phyloP scores from a whole-genome alignment of 2,329 filamentous ascomycete species.

The Erysiphe pulchra region DNA sequence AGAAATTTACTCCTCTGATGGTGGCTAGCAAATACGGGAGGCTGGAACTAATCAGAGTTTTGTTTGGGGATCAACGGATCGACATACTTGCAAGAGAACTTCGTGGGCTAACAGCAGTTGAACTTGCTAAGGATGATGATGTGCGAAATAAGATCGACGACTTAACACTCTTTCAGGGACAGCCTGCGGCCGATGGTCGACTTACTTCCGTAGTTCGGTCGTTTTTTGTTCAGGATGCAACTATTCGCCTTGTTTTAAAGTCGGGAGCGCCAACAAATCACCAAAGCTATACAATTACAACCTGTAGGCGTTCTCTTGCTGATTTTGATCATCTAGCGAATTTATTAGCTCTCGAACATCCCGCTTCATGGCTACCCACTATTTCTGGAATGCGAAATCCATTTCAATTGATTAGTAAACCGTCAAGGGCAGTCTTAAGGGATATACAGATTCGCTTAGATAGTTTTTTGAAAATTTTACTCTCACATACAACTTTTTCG shows the following conservation, averaged over 20 bases:
- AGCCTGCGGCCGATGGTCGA: conserved; percentile 45
- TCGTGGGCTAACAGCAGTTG: conserved; percentile 75
- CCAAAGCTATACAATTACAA: conserved; percentile 78
- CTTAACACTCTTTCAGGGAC: conserved; percentile 56
- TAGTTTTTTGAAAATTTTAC: conserved; percentile 63
- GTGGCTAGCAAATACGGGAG: conserved; percentile 95
- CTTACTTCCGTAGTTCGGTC: conserved; percentile 84
- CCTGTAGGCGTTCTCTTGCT: conserved; percentile 59
- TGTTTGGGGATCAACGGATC: conserved; percentile 72
- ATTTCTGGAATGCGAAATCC: conserved; percentile 58
- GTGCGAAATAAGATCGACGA: conserved; percentile 93
- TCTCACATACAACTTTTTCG: conserved; percentile 74
- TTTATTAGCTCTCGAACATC: conserved; percentile 68
- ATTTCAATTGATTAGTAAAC: conserved; percentile 80
- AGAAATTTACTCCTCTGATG: conserved; percentile 87
- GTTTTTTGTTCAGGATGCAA: conserved; percentile 93
- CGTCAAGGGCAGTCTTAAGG: conserved; percentile 62
- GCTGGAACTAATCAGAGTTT: conserved; percentile 68
- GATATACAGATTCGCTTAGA: conserved; percentile 74
- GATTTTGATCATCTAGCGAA: conserved; percentile 82
- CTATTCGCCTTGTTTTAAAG: conserved; percentile 77
- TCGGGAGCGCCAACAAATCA: conserved; percentile 53
- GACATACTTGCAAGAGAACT: conserved; percentile 65
- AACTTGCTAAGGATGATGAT: conserved; percentile 93
- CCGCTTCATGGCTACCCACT: conserved; percentile 79